Evolutionary conservation across 352 stramenopile species (phyloP), one percentile per base, ranked within the genome.

Genomic region (Pythium insidiosum): DNA sequence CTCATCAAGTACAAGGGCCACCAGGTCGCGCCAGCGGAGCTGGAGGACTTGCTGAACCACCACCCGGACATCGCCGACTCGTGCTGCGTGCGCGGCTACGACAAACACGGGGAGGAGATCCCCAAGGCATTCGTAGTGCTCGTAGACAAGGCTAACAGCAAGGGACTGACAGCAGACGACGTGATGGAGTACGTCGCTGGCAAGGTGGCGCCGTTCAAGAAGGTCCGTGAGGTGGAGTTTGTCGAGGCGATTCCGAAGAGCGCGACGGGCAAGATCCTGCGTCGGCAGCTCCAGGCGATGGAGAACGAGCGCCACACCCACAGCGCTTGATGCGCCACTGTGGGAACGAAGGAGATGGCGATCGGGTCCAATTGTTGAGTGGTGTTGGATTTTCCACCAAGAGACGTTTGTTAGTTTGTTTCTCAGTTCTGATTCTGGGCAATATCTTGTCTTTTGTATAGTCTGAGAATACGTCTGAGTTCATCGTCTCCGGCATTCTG

Each of bases 1-100:
- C 58, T 98, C 2, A 97, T 98, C 63, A 98, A 98, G 69, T 88
- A 95, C 53, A 95, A 96, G 45, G 90, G 87, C 9, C 91, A 93
- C 48, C 90, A 95, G 48, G 68, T 98, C 11, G 82, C 90, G 10
- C 93, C 90, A 15, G 91, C 93, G 0, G 89, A 97, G 58, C 63
- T 97, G n/a, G 92, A 98, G 56, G 88, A 88, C 11, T 60, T 97
- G 15, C 41, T 98, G 1, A 75, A 96, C 16, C 77, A 63, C 6
- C 77, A 97, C 58, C 58, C 66, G 9, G 57, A 51, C 15, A 47
- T 84, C 6, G 12, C 51, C 2, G 68, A 84, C 35, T 66, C 58
- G 0, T 73, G 67, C 19, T 71, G 54, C n/a, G 67, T 84, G 7
- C 71, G 71, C 30, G 60, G 71, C 4, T 66, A 64, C 19, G 63